Conservation (phyloP, 352 stramenopile genomes). For the Phytophthora megakarya region DNA sequence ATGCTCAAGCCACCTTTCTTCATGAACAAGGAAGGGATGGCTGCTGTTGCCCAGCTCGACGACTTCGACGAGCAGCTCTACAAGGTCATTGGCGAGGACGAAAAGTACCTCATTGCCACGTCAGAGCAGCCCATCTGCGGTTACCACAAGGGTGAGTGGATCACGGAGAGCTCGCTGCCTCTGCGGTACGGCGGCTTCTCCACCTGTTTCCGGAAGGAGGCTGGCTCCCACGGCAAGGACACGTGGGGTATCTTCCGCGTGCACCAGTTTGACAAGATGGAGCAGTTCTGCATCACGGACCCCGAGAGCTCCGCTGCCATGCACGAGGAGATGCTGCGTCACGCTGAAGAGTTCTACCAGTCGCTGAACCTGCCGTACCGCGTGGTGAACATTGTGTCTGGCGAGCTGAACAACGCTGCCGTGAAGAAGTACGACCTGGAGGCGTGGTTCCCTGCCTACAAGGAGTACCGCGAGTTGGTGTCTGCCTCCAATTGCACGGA, state of each 20-base stretch:
- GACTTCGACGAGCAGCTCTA: slow-evolving; percentile 99
- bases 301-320: slow-evolving; percentile 93
- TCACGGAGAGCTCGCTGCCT: slow-evolving; percentile 81
- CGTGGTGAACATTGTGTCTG: slow-evolving; percentile 99
- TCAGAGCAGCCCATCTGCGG: slow-evolving; percentile 99
- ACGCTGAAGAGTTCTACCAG: slow-evolving; percentile 98
- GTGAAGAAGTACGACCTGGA: slow-evolving; percentile 99
- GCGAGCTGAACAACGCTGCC: slow-evolving; percentile 98
- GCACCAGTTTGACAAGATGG: slow-evolving; percentile 99
- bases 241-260: slow-evolving; percentile 99
- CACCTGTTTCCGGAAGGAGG: slow-evolving; percentile 99
- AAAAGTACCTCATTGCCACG: slow-evolving; percentile 99
- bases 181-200: slow-evolving; percentile 95
- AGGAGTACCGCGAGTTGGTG: slow-evolving; percentile 99
- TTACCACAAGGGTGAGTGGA: slow-evolving; percentile 95
- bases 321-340: slow-evolving; percentile 92
- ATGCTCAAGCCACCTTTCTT: slow-evolving; percentile 99
- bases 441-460: slow-evolving; percentile 99
- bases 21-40: slow-evolving; percentile 99
- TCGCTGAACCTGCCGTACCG: slow-evolving; percentile 98
- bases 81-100: slow-evolving; percentile 96
- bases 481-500: slow-evolving; percentile 99
- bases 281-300: slow-evolving; percentile 98
- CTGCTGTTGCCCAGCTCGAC: slow-evolving; percentile 97
- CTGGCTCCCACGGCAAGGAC: slow-evolving; percentile 97